Percentiles rank a stretch among this genome's conserved stretches.
phyloP scores from a whole-genome alignment of 257 asterid genomes.

The Cruciata laevipes region DNA sequence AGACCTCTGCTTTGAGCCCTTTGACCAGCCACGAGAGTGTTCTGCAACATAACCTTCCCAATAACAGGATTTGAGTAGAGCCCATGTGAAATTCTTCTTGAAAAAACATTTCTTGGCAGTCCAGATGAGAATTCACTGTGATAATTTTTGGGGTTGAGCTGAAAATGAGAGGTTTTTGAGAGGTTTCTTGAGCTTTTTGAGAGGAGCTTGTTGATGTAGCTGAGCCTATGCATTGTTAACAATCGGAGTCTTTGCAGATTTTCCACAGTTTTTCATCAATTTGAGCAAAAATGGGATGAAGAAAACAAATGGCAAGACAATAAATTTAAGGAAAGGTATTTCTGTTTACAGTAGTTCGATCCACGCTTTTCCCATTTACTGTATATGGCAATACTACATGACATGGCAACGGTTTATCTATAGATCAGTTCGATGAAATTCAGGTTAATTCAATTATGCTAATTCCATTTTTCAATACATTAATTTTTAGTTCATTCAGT shows the following conservation, averaged over 20 bases:
- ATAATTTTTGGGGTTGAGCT: background rate
- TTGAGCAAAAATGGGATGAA: background rate
- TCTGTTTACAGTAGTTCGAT: background rate
- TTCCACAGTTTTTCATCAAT: background rate
- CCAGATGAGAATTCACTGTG: conserved; percentile 13
- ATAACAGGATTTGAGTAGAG: conserved; percentile 15
- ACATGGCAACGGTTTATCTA: too few species aligned
- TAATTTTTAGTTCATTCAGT: too few species aligned
- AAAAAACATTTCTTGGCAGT: conserved; percentile 9
- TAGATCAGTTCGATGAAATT: background rate
- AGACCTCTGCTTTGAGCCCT: conserved; percentile 14
- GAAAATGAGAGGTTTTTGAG: conserved; percentile 9
- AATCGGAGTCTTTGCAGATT: background rate
- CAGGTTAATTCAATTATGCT: too few species aligned
- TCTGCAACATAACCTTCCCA: conserved; percentile 6
- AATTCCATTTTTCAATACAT: too few species aligned
- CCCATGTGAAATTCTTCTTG: conserved; percentile 16
- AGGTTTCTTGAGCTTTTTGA: conserved; percentile 13
- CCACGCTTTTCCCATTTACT: background rate
- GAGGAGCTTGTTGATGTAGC: conserved; percentile 15
- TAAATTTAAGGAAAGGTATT: background rate
- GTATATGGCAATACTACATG: too few species aligned
- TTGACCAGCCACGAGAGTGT: conserved; percentile 6
- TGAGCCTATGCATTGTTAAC: conserved; percentile 18
- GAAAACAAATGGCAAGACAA: background rate